A percentile compares a stretch with the other conserved stretches of the same genome.
These are phyloP conservation scores for Pleurozium schreberi DNA, from an alignment of 225 moss, liverwort and hornwort species.

Conservation along the genomic window DNA sequence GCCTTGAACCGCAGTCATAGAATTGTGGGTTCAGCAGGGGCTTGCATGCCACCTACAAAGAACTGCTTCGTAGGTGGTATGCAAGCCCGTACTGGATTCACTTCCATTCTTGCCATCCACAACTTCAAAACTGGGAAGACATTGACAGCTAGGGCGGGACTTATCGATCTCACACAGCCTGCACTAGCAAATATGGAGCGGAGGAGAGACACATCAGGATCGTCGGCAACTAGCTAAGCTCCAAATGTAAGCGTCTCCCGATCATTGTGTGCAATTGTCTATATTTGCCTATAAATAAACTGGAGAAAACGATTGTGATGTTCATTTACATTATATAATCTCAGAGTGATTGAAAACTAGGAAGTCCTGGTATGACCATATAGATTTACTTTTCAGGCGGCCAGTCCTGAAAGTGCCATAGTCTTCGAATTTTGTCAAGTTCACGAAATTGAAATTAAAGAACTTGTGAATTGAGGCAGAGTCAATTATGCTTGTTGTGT, in stretches of 20 bases:
- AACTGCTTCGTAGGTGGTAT: conserved; percentile 2
- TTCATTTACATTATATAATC: neutral
- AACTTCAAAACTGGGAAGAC: neutral
- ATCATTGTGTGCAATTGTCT: neutral
- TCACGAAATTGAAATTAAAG: neutral
- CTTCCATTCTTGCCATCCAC: neutral
- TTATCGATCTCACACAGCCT: neutral
- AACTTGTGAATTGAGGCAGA: neutral
- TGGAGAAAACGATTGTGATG: neutral
- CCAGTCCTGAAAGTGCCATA: neutral
- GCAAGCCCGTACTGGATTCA: neutral
- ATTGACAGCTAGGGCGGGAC: neutral
- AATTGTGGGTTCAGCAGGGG: neutral
- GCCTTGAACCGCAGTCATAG: neutral
- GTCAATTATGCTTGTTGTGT: neutral
- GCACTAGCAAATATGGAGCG: neutral
- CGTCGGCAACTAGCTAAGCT: neutral
- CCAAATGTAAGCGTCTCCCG: neutral
- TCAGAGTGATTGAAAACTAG: neutral
- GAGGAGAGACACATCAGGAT: neutral
- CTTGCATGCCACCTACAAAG: conserved; percentile 6
- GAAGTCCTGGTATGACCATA: no score
- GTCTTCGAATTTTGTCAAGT: neutral
- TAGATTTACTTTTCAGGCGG: neutral
- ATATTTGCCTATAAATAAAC: no score